Percentiles rank a stretch among this genome's conserved stretches.
These are phyloP conservation scores for Agroathelia rolfsii DNA, from an alignment of 1,284 basidiomycete genomes.

Conservation along the genomic window DNA sequence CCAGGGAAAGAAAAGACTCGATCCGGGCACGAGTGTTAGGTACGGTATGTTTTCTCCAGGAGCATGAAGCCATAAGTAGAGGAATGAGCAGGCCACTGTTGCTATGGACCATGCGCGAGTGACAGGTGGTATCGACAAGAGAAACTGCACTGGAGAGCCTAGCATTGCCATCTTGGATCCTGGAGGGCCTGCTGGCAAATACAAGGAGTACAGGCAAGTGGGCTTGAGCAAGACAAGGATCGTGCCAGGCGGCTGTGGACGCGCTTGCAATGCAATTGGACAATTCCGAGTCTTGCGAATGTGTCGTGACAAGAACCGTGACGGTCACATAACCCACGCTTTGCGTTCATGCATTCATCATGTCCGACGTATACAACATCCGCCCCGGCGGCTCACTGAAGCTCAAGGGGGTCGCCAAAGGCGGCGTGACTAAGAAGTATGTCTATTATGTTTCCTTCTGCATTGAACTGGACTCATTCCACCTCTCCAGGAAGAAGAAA, in stretches of 20 bases:
- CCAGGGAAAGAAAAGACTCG: slow-evolving; percentile 86
- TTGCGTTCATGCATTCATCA: slow-evolving; percentile 20
- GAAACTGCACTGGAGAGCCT: slow-evolving; percentile 56
- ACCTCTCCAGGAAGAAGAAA: slow-evolving; percentile 71
- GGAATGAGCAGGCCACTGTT: slow-evolving; percentile 53
- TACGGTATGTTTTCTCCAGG: slow-evolving; percentile 60
- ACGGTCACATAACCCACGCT: not conserved
- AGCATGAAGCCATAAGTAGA: slow-evolving; percentile 59
- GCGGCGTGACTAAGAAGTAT: slow-evolving; percentile 76
- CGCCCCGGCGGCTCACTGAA: slow-evolving; percentile 84
- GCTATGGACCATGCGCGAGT: slow-evolving; percentile 70
- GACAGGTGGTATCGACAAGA: slow-evolving; percentile 66
- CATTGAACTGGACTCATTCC: slow-evolving; percentile 12
- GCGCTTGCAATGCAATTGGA: not conserved
- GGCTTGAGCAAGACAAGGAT: not conserved
- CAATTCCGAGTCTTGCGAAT: too few relatives aligned
- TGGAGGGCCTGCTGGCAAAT: too few relatives aligned
- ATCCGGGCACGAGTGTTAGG: slow-evolving; percentile 79
- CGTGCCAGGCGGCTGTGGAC: not conserved
- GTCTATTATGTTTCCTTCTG: slow-evolving; percentile 18
- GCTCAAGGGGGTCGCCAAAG: slow-evolving; percentile 73
- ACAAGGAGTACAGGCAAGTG: not conserved
- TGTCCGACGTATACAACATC: slow-evolving; percentile 75
- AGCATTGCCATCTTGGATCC: slow-evolving; percentile 54
- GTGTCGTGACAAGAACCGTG: slow-evolving; percentile 1